A percentile compares a stretch with the other conserved stretches of the same genome.
Conservation (phyloP, 768 basidiomycete species). For the Mycena vulgaris region DNA sequence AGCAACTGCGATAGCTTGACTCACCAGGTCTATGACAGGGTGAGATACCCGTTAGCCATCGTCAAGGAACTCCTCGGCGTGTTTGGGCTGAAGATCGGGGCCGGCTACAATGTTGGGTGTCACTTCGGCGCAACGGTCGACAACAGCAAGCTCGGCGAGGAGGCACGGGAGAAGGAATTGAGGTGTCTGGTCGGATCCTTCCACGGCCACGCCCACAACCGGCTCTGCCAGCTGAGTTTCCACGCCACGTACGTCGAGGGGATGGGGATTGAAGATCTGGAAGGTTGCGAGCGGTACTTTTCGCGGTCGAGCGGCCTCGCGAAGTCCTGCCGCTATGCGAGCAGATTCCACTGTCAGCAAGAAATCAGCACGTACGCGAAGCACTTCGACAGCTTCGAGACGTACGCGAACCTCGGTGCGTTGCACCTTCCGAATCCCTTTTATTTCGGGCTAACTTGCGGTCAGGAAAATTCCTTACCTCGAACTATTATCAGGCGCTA, state of each 20-base stretch:
- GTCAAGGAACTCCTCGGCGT: neutral
- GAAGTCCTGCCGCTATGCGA: neutral
- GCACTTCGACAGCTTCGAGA: constrained; percentile 9
- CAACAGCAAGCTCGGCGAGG: neutral
- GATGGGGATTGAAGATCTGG: neutral
- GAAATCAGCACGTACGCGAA: neutral
- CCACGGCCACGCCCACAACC: constrained; percentile 35
- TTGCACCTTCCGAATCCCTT: neutral
- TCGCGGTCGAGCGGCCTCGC: neutral
- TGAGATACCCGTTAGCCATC: neutral
- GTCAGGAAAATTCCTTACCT: constrained; percentile 26
- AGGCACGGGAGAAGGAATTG: neutral
- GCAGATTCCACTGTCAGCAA: neutral
- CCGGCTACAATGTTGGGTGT: constrained; percentile 2
- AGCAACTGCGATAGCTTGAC: neutral
- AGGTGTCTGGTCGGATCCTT: no score
- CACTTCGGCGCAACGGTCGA: neutral
- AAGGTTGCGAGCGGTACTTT: neutral
- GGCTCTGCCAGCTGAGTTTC: constrained; percentile 22
- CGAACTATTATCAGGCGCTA: constrained; percentile 43
- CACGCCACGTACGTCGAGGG: constrained; percentile 21
- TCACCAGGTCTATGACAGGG: neutral
- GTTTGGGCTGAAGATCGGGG: neutral
- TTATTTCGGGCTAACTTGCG: neutral
- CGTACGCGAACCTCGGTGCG: constrained; percentile 11